phyloP scores from a whole-genome alignment of 306 rosid species.

The Chamaecrista fasciculata region DNA sequence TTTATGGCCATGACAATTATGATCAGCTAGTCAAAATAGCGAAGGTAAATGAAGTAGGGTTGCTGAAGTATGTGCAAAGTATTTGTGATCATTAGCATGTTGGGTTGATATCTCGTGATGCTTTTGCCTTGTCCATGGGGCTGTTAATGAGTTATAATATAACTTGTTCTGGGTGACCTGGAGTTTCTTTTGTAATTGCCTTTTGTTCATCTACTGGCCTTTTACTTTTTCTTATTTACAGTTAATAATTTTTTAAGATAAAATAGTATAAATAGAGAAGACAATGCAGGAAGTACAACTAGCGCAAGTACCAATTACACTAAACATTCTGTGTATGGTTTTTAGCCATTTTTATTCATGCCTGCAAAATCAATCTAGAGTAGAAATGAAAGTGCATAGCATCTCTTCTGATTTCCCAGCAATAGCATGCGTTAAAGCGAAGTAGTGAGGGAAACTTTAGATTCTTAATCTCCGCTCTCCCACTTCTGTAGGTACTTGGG shows the following conservation, averaged over 20 bases:
- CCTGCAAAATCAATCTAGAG: background rate
- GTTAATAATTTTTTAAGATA: background rate
- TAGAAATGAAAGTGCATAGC: background rate
- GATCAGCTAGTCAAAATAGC: constrained; percentile 68
- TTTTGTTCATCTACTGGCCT: background rate
- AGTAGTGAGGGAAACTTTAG: constrained; percentile 2
- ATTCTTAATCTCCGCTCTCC: constrained; percentile 20
- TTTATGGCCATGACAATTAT: constrained; percentile 62
- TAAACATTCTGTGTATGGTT: too few relatives aligned
- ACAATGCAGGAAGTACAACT: background rate
- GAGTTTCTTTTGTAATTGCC: background rate
- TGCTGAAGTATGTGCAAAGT: background rate
- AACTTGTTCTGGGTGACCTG: background rate
- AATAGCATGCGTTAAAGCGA: constrained; percentile 3
- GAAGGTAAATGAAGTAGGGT: constrained; percentile 33
- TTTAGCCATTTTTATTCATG: background rate
- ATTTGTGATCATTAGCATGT: background rate
- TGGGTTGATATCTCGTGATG: background rate
- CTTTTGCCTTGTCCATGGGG: background rate
- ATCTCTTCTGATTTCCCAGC: background rate
- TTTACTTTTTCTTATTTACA: background rate
- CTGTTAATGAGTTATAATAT: background rate
- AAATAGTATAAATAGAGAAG: background rate
- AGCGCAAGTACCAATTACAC: too few relatives aligned
- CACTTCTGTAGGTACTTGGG: constrained; percentile 62